Base-by-base conservation (phyloP, 352 stramenopile species). In the Phytopythium oedochilum region DNA sequence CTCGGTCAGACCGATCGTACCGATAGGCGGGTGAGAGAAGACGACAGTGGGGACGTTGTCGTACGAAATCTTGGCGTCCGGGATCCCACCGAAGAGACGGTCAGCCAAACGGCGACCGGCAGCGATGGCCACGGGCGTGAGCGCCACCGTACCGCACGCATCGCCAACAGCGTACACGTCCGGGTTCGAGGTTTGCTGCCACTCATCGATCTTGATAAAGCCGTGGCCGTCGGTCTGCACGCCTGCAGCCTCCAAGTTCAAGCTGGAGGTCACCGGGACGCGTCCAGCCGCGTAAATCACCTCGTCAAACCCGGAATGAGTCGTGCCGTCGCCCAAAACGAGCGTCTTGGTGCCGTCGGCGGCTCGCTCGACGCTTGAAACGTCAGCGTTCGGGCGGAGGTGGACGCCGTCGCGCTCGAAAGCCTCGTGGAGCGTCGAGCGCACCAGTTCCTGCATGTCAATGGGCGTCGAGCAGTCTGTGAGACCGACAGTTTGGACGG, bases 1-100 rank as follows among this genome's bases (percentile, higher is more conserved):
- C 69, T 99, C 94, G 1, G 94, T 98, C 29, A 98, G 63, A 2
- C 95, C 96, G 63, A 96, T 84, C 2, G 92, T 98, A n/a, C 90
- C 96, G 67, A 99, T 97, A 34, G 92, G 88, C 39, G 95, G 95
- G 73, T 98, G 94, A 29, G 87, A 97, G 75, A 99, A 98, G 22
- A 99, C 89, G 36, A 98, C 94, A 0, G 93, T 98, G 7, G 96
- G 92, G 23, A 99, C 94, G 49, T 91, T 77, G 26, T 96, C 78
- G 73, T 98, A 98, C 57, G 89, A 81, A 26, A 84, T 61, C 47
- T 82, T 85, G 17, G 75, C 68, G 42, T 77, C 66, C 1, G 51
- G 47, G 44, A 73, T 64, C 31, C 78, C 83, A 34, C 86, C 92
- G 66, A 96, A 98, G 1, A 98, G 59, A 26, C 84, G 88, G 59